A percentile compares a stretch with the other conserved stretches of the same genome.
These are phyloP conservation scores for Globisporangium emineosum DNA, from an alignment of 352 stramenopile genomes.

Conservation along the genomic window DNA sequence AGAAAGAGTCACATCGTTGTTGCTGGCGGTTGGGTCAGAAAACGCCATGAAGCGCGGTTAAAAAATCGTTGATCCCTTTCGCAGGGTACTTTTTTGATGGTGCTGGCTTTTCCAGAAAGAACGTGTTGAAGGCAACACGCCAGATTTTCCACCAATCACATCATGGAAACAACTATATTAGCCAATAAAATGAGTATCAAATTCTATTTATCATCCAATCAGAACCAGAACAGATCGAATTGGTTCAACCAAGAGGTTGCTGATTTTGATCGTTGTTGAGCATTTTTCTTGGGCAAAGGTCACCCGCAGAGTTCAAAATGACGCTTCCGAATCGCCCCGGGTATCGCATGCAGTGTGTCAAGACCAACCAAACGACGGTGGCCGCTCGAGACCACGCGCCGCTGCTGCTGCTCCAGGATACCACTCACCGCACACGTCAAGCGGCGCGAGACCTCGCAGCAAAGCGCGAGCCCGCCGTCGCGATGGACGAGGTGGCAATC, in stretches of 20 bases:
- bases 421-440: not conserved
- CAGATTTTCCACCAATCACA: slow-evolving; percentile 17
- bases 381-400: slow-evolving; percentile 20
- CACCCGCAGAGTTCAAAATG: slow-evolving; percentile 38
- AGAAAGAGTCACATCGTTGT: not conserved
- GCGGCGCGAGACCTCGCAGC: not conserved
- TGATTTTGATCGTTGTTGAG: no score
- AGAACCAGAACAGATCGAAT: not conserved
- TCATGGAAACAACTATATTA: not conserved
- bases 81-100: not conserved
- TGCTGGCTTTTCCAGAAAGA: slow-evolving; percentile 3
- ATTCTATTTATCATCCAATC: not conserved
- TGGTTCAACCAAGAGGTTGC: not conserved
- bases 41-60: not conserved
- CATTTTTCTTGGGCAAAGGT: not conserved
- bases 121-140: slow-evolving; percentile 13
- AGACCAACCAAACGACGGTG: slow-evolving; percentile 6
- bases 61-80: not conserved
- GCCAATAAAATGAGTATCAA: not conserved
- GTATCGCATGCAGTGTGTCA: slow-evolving; percentile 22
- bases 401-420: slow-evolving; percentile 2
- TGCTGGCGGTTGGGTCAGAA: slow-evolving; percentile 7
- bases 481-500: slow-evolving; percentile 5
- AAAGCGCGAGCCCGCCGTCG: not conserved
- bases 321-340: slow-evolving; percentile 48